These are phyloP conservation scores for Penicillium vulpinum DNA, from an alignment of 2,329 filamentous ascomycete species.

Conservation along the genomic window DNA sequence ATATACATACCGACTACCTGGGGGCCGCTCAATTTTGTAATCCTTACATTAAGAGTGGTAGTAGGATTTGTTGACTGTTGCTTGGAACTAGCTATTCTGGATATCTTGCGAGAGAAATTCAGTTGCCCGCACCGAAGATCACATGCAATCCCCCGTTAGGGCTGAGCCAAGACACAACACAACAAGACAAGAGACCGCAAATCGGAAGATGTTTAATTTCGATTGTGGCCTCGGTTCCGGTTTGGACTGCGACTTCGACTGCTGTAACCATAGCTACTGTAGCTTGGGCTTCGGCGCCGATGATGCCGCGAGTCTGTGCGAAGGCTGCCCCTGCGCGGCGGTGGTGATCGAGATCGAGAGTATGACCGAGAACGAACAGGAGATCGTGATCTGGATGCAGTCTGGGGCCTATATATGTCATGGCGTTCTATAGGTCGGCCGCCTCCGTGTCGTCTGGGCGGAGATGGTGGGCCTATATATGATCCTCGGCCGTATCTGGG, in stretches of 20 bases:
- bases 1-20: neutral
- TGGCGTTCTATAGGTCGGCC: constrained; percentile 49
- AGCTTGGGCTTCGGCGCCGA: constrained; percentile 61
- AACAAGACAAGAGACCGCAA: neutral
- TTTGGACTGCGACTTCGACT: constrained; percentile 52
- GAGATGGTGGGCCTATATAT: constrained; percentile 28
- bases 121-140: neutral
- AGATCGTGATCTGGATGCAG: constrained; percentile 52
- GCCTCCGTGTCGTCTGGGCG: constrained; percentile 42
- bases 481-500: constrained; percentile 33
- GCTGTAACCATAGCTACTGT: constrained; percentile 63
- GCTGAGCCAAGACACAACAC: neutral
- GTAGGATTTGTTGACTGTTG: neutral
- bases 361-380: constrained; percentile 40
- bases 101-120: neutral
- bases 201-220: constrained; percentile 14
- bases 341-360: constrained; percentile 46
- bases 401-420: constrained; percentile 61
- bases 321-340: constrained; percentile 36
- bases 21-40: no score
- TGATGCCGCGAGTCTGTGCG: constrained; percentile 38
- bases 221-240: constrained; percentile 48
- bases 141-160: neutral
- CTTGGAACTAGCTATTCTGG: neutral
- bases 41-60: neutral